phyloP scores from a whole-genome alignment of 2,329 filamentous ascomycete genomes.

The Exophiala bonariae region DNA sequence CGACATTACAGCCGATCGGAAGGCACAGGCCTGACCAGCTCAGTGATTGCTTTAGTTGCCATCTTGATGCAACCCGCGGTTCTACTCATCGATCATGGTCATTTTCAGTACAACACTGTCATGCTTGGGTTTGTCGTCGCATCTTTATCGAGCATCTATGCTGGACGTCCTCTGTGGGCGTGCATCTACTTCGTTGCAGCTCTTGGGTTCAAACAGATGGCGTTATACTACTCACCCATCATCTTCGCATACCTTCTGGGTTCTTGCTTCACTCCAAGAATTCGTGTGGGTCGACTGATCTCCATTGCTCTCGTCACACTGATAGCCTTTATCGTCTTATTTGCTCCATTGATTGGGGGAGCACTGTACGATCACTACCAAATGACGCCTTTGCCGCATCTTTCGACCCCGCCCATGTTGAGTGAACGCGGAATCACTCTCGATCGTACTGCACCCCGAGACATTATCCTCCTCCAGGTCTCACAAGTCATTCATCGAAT shows the following conservation, averaged over 20 bases:
- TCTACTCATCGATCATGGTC: conserved; percentile 91
- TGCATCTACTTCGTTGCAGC: conserved; percentile 91
- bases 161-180: conserved; percentile 81
- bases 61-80: conserved; percentile 89
- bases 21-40: conserved; percentile 77
- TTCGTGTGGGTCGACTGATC: conserved; percentile 68
- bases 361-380: conserved; percentile 67
- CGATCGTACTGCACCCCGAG: conserved; percentile 67
- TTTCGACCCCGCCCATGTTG: conserved; percentile 63
- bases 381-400: conserved; percentile 61
- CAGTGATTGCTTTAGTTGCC: conserved; percentile 80
- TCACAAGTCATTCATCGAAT: conserved; percentile 86
- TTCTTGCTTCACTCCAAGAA: conserved; percentile 73
- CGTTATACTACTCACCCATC: conserved; percentile 90
- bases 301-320: conserved; percentile 73
- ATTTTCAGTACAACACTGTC: conserved; percentile 97
- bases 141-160: conserved; percentile 83
- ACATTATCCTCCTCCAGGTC: conserved; percentile 74
- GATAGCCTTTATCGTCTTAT: conserved; percentile 70
- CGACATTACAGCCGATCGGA: conserved; percentile 75
- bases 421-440: conserved; percentile 59
- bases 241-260: conserved; percentile 91
- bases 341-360: conserved; percentile 73
- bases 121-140: conserved; percentile 92
- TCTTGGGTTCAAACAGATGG: conserved; percentile 99